Percentiles rank a stretch among this genome's conserved stretches.
phyloP scores from a whole-genome alignment of 2,329 filamentous ascomycete genomes.

The Blastomyces parvus region DNA sequence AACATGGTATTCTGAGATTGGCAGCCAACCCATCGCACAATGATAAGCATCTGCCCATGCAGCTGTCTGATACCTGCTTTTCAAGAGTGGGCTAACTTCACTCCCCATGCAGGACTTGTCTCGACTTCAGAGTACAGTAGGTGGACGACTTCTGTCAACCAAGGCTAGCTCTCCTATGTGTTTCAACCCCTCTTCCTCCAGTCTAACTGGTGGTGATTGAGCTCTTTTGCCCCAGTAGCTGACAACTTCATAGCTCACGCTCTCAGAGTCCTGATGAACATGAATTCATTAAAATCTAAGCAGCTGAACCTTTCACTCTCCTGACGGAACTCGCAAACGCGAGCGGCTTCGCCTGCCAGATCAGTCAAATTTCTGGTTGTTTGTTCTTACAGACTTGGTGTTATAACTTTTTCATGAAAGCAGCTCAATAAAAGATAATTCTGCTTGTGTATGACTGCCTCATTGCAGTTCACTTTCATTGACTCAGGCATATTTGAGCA shows the following conservation, averaged over 20 bases:
- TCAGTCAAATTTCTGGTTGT: not conserved
- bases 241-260: no score
- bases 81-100: not conserved
- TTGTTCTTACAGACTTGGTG: constrained; percentile 5
- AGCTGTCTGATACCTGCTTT: not conserved
- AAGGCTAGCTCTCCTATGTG: no score
- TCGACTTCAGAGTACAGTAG: constrained; percentile 5
- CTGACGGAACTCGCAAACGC: constrained; percentile 3
- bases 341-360: not conserved
- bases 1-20: not conserved
- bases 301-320: constrained; percentile 3
- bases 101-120: not conserved
- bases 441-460: not conserved
- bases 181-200: no score
- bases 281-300: not conserved
- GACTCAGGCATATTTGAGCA: not conserved
- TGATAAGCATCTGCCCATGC: not conserved
- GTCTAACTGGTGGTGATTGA: no score
- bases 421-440: not conserved
- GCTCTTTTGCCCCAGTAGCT: no score
- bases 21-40: not conserved
- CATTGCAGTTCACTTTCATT: not conserved
- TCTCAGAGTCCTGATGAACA: not conserved
- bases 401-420: not conserved
- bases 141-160: not conserved